A percentile compares a stretch with the other conserved stretches of the same genome.
Conservation (phyloP, 805 yeast species). For the Lachancea meyersii region DNA sequence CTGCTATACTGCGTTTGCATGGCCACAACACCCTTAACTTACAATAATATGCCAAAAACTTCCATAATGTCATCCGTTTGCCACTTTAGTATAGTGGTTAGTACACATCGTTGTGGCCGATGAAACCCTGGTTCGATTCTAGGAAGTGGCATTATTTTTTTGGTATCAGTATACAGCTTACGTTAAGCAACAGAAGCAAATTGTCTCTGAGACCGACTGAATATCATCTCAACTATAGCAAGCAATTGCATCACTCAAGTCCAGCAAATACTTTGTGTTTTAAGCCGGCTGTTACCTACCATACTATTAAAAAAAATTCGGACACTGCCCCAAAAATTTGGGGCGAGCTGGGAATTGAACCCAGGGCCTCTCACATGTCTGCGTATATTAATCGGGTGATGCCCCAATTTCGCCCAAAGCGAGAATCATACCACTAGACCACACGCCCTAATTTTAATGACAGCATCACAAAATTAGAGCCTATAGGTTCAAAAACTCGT, state of each 20-base stretch:
- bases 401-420: slow-evolving; percentile 29
- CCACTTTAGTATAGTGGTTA: slow-evolving; percentile 1
- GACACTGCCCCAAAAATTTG: too few species aligned
- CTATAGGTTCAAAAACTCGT: too few species aligned
- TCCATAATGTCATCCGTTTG: not conserved
- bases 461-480: slow-evolving; percentile 35
- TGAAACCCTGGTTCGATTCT: slow-evolving; percentile 1
- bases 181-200: not conserved
- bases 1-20: too few species aligned
- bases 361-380: slow-evolving; percentile 54
- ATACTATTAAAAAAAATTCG: too few species aligned
- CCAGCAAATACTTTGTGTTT: too few species aligned
- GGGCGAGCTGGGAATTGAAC: slow-evolving; percentile 47
- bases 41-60: too few species aligned
- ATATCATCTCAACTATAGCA: too few species aligned
- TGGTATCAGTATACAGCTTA: not conserved
- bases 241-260: too few species aligned
- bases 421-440: slow-evolving; percentile 25
- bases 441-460: not conserved
- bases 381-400: slow-evolving; percentile 1
- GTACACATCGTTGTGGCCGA: slow-evolving; percentile 1
- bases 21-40: too few species aligned
- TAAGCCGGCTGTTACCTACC: too few species aligned
- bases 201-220: too few species aligned
- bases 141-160: not conserved